Evolutionary conservation across 2,329 filamentous ascomycete species (phyloP).

Genomic region (Amauroascus verrucosus): DNA sequence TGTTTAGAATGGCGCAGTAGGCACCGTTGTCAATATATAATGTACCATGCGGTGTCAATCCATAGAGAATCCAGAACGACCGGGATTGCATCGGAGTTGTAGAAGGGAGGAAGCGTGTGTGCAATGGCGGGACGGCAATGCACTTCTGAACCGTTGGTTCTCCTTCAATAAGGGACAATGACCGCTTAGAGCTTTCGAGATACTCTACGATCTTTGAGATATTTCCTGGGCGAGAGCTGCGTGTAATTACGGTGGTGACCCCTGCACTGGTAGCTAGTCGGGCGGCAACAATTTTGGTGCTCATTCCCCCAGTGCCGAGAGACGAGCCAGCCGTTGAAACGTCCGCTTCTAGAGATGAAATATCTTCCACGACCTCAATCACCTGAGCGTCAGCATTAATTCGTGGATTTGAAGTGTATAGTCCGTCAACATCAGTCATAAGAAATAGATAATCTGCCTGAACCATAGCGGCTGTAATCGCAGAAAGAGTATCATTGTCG

Average conservation of each 20-base stretch:
- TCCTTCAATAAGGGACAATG: slow-evolving; percentile 5
- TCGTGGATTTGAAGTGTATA: slow-evolving; percentile 93
- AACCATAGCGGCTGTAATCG: slow-evolving; percentile 94
- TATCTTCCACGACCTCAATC: slow-evolving; percentile 88
- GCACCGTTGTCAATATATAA: slow-evolving; percentile 90
- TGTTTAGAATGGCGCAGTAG: slow-evolving; percentile 64
- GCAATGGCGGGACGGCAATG: slow-evolving; percentile 50
- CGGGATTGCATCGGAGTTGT: slow-evolving; percentile 77
- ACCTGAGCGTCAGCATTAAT: slow-evolving; percentile 73
- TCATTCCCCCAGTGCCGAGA: slow-evolving; percentile 91
- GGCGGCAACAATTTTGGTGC: slow-evolving; percentile 91
- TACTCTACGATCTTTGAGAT: slow-evolving; percentile 78
- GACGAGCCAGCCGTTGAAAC: slow-evolving; percentile 82
- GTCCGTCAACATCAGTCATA: slow-evolving; percentile 97
- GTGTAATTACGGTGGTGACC: slow-evolving; percentile 90
- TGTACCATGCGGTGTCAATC: slow-evolving; percentile 78
- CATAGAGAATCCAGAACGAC: slow-evolving; percentile 95
- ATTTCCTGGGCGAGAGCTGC: slow-evolving; percentile 86
- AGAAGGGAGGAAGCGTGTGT: slow-evolving; percentile 87
- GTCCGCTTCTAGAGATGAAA: slow-evolving; percentile 70
- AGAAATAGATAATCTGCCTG: slow-evolving; percentile 93
- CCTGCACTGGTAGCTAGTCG: slow-evolving; percentile 85
- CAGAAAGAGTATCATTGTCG: slow-evolving; percentile 94
- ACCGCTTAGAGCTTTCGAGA: slow-evolving; percentile 45
- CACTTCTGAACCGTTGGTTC: slow-evolving; percentile 31